Base-by-base conservation (phyloP, 768 basidiomycete genomes). In the Brasilioporus rufonigricans region DNA sequence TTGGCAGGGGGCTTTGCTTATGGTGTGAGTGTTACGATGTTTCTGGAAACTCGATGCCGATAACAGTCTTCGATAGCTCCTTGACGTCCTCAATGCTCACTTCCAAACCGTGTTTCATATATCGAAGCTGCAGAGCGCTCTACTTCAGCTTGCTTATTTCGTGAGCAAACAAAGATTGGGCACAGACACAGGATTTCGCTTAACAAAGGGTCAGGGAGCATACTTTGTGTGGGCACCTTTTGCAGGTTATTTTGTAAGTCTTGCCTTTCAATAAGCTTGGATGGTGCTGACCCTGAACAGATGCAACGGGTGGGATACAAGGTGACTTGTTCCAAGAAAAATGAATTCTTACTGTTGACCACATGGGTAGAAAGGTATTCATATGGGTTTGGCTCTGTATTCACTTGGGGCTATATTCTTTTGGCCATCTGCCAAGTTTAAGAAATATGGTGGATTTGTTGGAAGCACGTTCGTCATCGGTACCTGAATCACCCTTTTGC, bases 121-220 rank as follows among this genome's bases (percentile, higher is more conserved):
- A 65, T 71, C 75, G 36, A 87, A 85, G 67, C 75, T 85, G 26
- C 82, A 88, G 70, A 88, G 86, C 50, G 87, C 89, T 7, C 76
- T 89, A 58, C 76, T 91, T 52, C 88, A 90, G 60, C 74, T 89
- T 23, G 86, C 87, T 5, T 89, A 88, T 65, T 87, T 86, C 62
- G 79, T 81, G 55, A 60, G 77, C 59, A 35, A 44, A 23, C n/a
- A n/a, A 47, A 35, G 23, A 29, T 16, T 32, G 29, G 8, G n/a
- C 36, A 16, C 3, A 3, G 2, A 26, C 5, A 21, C 19, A 2
- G 0, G 26, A 18, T 29, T n/a, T n/a, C 21, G 8, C 48, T 33
- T 18, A 35, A 50, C 44, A 8, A 26, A 5, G 18, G 39, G 6
- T 39, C 45, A 79, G 79, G 84, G 85, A 16, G 85, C 84, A 21